These are phyloP conservation scores for Cutaneotrichosporon curvatum DNA, from an alignment of 1,284 basidiomycete species.

Conservation along the genomic window DNA sequence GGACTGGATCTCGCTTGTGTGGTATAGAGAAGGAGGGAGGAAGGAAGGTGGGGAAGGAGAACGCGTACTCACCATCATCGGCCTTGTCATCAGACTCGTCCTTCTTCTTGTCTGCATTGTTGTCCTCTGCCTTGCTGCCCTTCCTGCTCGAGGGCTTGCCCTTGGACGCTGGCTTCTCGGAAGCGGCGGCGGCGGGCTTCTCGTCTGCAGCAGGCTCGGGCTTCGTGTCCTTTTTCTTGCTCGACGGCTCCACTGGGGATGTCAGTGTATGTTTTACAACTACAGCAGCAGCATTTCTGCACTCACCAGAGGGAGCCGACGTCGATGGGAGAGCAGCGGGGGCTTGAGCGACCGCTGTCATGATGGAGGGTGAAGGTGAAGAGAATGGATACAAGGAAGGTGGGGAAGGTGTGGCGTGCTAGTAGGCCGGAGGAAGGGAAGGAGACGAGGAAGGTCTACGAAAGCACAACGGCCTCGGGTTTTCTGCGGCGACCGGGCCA, in stretches of 20 bases:
- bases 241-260: not conserved
- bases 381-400: not conserved
- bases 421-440: too few species aligned
- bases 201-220: constrained; percentile 2
- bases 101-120: not conserved
- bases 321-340: constrained; percentile 15
- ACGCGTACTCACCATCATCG: constrained; percentile 5
- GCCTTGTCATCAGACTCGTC: constrained; percentile 7
- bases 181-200: not conserved
- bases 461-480: too few species aligned
- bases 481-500: too few species aligned
- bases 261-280: not conserved
- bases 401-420: not conserved
- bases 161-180: not conserved
- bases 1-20: too few species aligned
- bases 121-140: not conserved
- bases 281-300: not conserved
- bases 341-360: constrained; percentile 19
- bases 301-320: constrained; percentile 10
- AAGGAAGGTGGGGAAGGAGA: too few species aligned
- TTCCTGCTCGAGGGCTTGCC: not conserved
- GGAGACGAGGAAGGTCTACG: not conserved
- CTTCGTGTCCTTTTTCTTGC: constrained; percentile 5
- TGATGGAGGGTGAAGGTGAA: not conserved
- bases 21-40: too few species aligned